A percentile compares a stretch with the other conserved stretches of the same genome.
phyloP scores from a whole-genome alignment of 1,284 basidiomycete genomes.

The Xerocomus minutiporus region DNA sequence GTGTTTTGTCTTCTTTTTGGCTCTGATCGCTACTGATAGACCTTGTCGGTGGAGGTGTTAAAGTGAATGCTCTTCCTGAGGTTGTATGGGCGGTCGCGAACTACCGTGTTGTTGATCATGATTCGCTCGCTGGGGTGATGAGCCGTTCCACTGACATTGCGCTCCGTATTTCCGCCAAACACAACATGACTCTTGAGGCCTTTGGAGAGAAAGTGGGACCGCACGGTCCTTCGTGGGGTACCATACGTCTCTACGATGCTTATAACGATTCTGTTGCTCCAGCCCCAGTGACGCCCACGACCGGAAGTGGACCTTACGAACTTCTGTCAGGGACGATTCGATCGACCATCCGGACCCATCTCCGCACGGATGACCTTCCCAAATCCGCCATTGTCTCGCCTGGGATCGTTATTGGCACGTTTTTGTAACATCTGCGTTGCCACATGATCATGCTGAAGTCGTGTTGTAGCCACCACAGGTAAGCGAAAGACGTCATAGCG shows the following conservation, averaged over 20 bases:
- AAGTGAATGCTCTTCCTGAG: conserved; percentile 45
- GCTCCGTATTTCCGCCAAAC: conserved; percentile 32
- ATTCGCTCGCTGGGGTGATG: conserved; percentile 34
- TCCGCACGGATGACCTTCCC: conserved; percentile 25
- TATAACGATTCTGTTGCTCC: conserved; percentile 43
- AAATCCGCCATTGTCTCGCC: conserved; percentile 16
- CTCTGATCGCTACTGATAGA: conserved; percentile 22
- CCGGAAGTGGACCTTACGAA: conserved; percentile 38
- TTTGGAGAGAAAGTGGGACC: conserved; percentile 35
- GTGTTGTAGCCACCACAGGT: conserved; percentile 33
- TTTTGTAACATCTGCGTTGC: conserved; percentile 5
- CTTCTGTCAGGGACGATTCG: conserved; percentile 49
- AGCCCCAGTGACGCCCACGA: conserved; percentile 47
- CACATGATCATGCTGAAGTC: conserved; percentile 3
- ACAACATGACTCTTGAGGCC: conserved; percentile 41
- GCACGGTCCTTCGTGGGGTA: conserved; percentile 17
- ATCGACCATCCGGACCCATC: conserved; percentile 28
- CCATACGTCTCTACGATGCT: conserved; percentile 32
- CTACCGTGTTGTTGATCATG: conserved; percentile 39
- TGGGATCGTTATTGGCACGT: conserved; percentile 24
- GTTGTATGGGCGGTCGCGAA: conserved; percentile 37
- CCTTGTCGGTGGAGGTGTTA: conserved; percentile 44
- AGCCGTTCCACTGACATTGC: conserved; percentile 33
- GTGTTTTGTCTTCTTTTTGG: background rate
- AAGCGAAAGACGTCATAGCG: conserved; percentile 12